Evolutionary conservation across 2,329 filamentous ascomycete genomes (phyloP), one percentile per base, ranked within the genome.

Genomic region (Fusarium continuum): DNA sequence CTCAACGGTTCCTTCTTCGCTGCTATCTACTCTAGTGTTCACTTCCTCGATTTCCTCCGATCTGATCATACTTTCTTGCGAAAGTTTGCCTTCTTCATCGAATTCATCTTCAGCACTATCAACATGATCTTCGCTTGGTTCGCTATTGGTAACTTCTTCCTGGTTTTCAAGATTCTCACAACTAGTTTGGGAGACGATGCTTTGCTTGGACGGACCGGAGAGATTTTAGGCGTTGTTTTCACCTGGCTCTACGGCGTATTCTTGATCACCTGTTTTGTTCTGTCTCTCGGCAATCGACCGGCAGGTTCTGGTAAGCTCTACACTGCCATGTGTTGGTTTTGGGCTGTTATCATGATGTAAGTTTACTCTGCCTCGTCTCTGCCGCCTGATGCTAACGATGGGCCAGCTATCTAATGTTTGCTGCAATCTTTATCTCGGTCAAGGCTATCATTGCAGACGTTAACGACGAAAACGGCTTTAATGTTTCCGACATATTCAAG

Each of bases 91-190:
- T 91, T 99, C 77, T 85, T 97, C 70, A 78, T 98, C 67, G 95
- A 99, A 75, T 98, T 97, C 76, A 81, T 90, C 67, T 99, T 97
- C 80, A 93, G 97, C 77, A 95, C 92, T 2, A 84, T 94, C 77
- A 96, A 92, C 83, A 97, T 98, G 92, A 85, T 99, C 73, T 99
- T 98, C 76, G 93, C 95, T 48, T 99, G 95, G 95, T 98, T 99
- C 74, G 92, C 91, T 70, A 95, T 98, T 73, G 91, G 95, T 73
- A 99, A 99, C 80, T 99, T 99, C 85, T 99, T 98, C 85, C 81
- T 99, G 73, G 94, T 99, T 69, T 99, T 99, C 82, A 93, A 93
- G 77, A 98, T 99, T 74, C 82, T 99, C 65, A 98, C 94, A 2
- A 90, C 88, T 10, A 97, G 93, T 71, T 82, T 99, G 65, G 90